phyloP scores from a whole-genome alignment of 495 filamentous ascomycete genomes.

The Aspergillus wentii region DNA sequence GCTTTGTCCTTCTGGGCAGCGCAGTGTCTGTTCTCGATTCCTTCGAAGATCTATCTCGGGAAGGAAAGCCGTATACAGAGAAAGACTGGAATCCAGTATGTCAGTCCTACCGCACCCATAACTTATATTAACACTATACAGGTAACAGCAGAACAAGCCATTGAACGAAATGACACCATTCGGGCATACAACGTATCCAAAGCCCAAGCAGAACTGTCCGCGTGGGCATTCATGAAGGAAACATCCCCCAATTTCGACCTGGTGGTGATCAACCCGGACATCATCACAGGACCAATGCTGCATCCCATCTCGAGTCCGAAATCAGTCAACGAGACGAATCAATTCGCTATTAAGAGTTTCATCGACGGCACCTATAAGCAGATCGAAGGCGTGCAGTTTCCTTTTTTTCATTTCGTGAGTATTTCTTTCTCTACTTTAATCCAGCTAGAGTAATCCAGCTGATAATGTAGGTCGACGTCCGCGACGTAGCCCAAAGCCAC shows the following conservation, averaged over 20 bases:
- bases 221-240: slow-evolving; percentile 31
- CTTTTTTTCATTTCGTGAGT: slow-evolving; percentile 24
- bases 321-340: slow-evolving; percentile 29
- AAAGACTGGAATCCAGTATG: slow-evolving; percentile 35
- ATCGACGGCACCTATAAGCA: slow-evolving; percentile 22
- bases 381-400: slow-evolving; percentile 20
- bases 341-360: slow-evolving; percentile 25
- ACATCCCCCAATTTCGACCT: slow-evolving; percentile 29
- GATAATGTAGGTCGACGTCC: slow-evolving; percentile 34
- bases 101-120: not conserved
- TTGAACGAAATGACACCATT: slow-evolving; percentile 18
- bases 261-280: slow-evolving; percentile 29
- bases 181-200: slow-evolving; percentile 34
- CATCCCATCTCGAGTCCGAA: slow-evolving; percentile 17
- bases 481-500: slow-evolving; percentile 32
- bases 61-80: slow-evolving; percentile 26
- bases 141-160: slow-evolving; percentile 25
- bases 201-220: slow-evolving; percentile 27
- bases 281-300: slow-evolving; percentile 29
- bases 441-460: not conserved
- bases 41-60: slow-evolving; percentile 15
- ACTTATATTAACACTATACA: slow-evolving; percentile 4
- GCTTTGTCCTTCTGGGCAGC: slow-evolving; percentile 24
- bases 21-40: slow-evolving; percentile 23
- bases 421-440: not conserved